These are phyloP conservation scores for Corylus americana DNA, from an alignment of 306 rosid species.

Conservation along the genomic window DNA sequence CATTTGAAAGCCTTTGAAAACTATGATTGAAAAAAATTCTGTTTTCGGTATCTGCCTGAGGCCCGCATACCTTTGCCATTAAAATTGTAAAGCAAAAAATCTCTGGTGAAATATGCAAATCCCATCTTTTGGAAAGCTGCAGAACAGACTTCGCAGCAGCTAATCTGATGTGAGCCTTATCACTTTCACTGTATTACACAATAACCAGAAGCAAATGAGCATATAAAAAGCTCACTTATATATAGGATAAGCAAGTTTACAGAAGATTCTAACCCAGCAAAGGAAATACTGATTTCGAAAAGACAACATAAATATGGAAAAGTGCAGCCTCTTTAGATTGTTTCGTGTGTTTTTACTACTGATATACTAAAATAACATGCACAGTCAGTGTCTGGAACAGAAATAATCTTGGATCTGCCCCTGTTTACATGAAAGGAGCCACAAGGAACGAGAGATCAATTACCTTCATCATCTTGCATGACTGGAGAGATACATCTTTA, in stretches of 20 bases:
- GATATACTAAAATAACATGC: neutral
- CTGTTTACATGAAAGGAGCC: too few species aligned
- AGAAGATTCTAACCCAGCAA: neutral
- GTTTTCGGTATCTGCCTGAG: constrained; percentile 1
- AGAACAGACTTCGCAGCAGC: constrained; percentile 89
- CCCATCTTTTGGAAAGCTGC: constrained; percentile 82
- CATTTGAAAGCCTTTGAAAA: neutral
- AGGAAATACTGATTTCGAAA: neutral
- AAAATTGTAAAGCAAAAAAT: constrained; percentile 53
- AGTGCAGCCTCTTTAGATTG: neutral
- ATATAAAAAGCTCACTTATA: constrained; percentile 1
- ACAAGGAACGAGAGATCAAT: too few species aligned
- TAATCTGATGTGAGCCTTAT: constrained; percentile 58
- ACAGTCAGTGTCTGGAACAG: neutral
- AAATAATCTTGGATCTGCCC: too few species aligned
- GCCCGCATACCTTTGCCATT: constrained; percentile 58
- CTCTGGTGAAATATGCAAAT: constrained; percentile 72
- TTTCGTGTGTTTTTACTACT: neutral
- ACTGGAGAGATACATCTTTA: too few species aligned
- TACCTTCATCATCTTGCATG: too few species aligned
- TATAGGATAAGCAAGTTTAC: neutral
- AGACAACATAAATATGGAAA: neutral
- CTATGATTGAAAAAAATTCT: neutral
- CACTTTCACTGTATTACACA: constrained; percentile 51
- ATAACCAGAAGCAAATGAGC: constrained; percentile 22